Percentiles rank a stretch among this genome's conserved stretches.
These are phyloP conservation scores for Chamaecrista fasciculata DNA, from an alignment of 306 rosid species.

Conservation along the genomic window DNA sequence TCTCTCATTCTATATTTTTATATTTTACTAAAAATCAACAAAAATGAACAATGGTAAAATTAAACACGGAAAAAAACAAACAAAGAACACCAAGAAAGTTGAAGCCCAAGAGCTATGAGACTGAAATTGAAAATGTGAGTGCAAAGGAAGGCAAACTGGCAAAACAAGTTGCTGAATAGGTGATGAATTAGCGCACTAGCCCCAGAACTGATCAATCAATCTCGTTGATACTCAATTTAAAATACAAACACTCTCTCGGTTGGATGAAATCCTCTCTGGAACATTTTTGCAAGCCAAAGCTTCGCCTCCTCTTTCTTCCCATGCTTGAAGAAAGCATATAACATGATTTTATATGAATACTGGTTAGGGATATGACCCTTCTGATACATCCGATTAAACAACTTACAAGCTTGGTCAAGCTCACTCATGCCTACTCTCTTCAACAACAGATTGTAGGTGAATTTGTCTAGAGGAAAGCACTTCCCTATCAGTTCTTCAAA, in stretches of 20 bases:
- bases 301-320: constrained; percentile 55
- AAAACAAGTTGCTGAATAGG: no score
- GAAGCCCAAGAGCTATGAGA: no score
- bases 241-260: no score
- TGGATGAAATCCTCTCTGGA: constrained; percentile 50
- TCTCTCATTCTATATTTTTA: no score
- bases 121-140: no score
- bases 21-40: no score
- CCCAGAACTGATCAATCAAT: background rate
- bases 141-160: no score
- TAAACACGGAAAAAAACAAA: no score
- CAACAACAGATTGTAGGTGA: constrained; percentile 73
- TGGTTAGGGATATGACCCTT: constrained; percentile 63
- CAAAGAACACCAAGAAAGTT: no score
- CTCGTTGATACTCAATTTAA: no score
- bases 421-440: constrained; percentile 39
- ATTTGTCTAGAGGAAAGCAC: constrained; percentile 64
- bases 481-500: constrained; percentile 55
- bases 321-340: constrained; percentile 48
- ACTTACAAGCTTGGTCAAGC: constrained; percentile 50
- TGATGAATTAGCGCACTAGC: no score
- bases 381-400: constrained; percentile 49
- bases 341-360: constrained; percentile 62
- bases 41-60: no score
- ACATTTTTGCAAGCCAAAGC: constrained; percentile 54